Conservation (phyloP, 176 grass and related monocot genomes). For the Rhynchospora pubera region DNA sequence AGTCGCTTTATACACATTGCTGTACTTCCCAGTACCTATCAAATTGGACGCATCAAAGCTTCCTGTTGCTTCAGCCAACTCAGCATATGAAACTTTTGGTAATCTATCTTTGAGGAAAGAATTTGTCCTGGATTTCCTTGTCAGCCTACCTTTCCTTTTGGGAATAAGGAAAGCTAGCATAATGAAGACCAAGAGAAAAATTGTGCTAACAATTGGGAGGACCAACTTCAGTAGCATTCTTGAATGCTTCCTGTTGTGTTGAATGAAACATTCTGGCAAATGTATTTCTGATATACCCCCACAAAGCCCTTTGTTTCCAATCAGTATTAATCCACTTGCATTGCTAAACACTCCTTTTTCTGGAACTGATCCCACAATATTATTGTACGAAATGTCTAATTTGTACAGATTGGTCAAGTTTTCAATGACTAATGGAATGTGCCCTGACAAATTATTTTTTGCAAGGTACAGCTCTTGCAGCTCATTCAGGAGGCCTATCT, state of each 20-base stretch:
- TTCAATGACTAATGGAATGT: background rate
- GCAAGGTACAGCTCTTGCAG: background rate
- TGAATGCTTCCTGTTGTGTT: background rate
- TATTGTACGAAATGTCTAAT: background rate
- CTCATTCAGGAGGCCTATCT: background rate
- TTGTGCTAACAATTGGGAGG: background rate
- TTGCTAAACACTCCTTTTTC: background rate
- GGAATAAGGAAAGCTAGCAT: background rate
- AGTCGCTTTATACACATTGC: slow-evolving; percentile 33
- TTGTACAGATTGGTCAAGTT: background rate
- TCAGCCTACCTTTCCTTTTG: background rate
- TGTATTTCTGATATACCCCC: background rate
- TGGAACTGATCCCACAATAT: background rate
- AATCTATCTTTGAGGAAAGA: background rate
- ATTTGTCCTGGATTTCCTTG: background rate
- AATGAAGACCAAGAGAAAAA: background rate
- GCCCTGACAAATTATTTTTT: background rate
- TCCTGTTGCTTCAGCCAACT: slow-evolving; percentile 32
- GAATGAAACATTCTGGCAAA: slow-evolving; percentile 13
- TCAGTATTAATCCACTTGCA: background rate
- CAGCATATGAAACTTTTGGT: slow-evolving; percentile 34
- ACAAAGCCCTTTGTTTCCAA: background rate
- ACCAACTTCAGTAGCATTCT: background rate
- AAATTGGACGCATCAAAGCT: slow-evolving; percentile 23
- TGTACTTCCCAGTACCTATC: slow-evolving; percentile 40